Percentiles rank a stretch among this genome's conserved stretches.
These are phyloP conservation scores for Nitzschia sp. DNA, from an alignment of 108 stramenopile genomes.

Conservation along the genomic window DNA sequence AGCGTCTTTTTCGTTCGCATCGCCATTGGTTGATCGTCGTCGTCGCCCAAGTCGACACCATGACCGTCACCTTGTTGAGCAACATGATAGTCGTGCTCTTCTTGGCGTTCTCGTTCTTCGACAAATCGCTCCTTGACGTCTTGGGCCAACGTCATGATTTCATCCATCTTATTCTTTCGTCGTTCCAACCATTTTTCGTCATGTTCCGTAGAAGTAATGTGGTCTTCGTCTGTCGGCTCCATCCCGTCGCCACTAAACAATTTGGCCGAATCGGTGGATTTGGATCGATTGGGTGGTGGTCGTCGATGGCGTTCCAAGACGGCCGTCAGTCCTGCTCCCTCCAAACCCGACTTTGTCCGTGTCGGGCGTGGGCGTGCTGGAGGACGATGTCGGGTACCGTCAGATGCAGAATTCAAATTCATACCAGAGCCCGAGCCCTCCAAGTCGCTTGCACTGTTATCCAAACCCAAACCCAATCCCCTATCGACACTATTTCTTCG, in stretches of 20 bases:
- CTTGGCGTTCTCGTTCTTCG: slow-evolving; percentile 2
- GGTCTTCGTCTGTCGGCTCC: not conserved
- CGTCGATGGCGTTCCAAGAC: slow-evolving; percentile 10
- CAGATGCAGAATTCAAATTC: not conserved
- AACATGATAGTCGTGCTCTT: not conserved
- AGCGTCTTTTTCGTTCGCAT: slow-evolving; percentile 16
- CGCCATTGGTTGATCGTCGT: slow-evolving; percentile 21
- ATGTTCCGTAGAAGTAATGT: not conserved
- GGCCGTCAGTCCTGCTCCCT: slow-evolving; percentile 7
- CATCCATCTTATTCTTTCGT: not conserved
- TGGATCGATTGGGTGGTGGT: not conserved
- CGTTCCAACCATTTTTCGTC: slow-evolving; percentile 15
- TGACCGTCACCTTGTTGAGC: not conserved
- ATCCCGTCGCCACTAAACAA: not conserved
- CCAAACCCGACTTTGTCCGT: slow-evolving; percentile 4
- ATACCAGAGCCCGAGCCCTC: no score
- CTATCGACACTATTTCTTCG: no score
- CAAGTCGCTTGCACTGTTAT: not conserved
- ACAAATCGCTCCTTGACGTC: slow-evolving; percentile 12
- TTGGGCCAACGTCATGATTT: slow-evolving; percentile 5
- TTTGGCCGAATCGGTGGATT: not conserved
- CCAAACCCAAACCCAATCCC: not conserved
- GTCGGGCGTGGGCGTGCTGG: not conserved
- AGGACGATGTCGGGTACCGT: not conserved
- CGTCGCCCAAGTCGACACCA: not conserved